Evolutionary conservation across 1,284 basidiomycete genomes (phyloP).

Genomic region (Apiotrichum sp.): DNA sequence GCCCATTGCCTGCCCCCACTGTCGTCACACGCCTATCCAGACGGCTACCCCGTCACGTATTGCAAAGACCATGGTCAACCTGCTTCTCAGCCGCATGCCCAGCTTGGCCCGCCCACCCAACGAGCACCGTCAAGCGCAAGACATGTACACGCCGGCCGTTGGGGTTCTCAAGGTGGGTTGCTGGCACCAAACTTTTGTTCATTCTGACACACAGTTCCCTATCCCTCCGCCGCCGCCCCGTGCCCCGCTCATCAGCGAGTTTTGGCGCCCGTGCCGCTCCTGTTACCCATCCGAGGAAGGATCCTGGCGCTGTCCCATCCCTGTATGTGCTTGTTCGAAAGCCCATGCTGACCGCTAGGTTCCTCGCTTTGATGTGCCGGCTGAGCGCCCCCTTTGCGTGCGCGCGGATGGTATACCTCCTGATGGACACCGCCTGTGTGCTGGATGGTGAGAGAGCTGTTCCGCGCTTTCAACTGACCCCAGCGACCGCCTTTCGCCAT

Average conservation of each 20-base stretch:
- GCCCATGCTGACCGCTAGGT: conserved; percentile 6
- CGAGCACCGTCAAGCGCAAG: conserved; percentile 15
- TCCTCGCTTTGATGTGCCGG: conserved; percentile 18
- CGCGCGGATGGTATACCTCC: conserved; percentile 17
- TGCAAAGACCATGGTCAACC: conserved; percentile 16
- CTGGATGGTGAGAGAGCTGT: conserved; percentile 14
- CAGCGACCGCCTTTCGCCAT: conserved; percentile 19
- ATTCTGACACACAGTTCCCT: conserved; percentile 13
- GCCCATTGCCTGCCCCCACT: conserved; percentile 25
- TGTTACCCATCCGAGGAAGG: conserved; percentile 19
- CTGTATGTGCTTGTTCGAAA: conserved; percentile 5
- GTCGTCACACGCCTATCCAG: conserved; percentile 19
- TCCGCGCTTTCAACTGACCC: too few species aligned
- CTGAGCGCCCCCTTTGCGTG: conserved; percentile 17
- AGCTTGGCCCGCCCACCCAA: conserved; percentile 13
- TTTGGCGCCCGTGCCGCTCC: conserved; percentile 20
- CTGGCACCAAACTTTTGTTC: too few species aligned
- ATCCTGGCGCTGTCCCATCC: conserved; percentile 18
- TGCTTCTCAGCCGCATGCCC: conserved; percentile 15
- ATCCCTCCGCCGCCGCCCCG: conserved; percentile 17
- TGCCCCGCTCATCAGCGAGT: conserved; percentile 10
- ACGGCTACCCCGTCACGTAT: conserved; percentile 15
- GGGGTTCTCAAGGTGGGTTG: conserved; percentile 13
- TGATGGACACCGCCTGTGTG: conserved; percentile 21
- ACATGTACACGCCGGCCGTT: conserved; percentile 7